Conservation (phyloP, 192 early-diverging fungal species). For the Neocallimastix lanati region DNA sequence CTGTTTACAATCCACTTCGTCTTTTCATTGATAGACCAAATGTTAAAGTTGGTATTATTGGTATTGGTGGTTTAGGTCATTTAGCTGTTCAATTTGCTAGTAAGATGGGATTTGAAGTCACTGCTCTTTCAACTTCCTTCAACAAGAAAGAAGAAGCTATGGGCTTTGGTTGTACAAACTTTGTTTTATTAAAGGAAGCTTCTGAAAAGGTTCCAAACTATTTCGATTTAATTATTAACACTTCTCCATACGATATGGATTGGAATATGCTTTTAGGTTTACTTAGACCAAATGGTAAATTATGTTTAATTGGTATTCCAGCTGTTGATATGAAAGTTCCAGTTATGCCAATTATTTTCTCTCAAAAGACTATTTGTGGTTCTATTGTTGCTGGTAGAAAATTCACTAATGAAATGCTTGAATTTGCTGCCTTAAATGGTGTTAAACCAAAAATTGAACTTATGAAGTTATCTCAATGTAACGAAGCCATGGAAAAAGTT, state of each 20-base stretch:
- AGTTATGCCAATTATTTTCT: not conserved
- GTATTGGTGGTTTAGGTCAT: conserved; percentile 63
- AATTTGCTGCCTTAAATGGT: not conserved
- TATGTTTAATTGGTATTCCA: not conserved
- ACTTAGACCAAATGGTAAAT: not conserved
- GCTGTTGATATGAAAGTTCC: not conserved
- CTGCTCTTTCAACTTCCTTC: not conserved
- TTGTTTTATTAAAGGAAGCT: not conserved
- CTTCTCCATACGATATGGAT: not conserved
- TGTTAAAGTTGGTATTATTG: conserved; percentile 47
- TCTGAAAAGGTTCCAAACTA: not conserved
- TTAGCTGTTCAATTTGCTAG: conserved; percentile 15
- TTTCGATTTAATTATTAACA: not conserved
- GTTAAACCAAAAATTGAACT: not conserved
- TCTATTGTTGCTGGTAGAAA: not conserved
- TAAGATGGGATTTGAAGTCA: not conserved
- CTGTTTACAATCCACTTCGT: conserved; percentile 52
- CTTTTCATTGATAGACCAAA: conserved; percentile 22
- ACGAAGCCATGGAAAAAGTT: not conserved
- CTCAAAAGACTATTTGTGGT: not conserved
- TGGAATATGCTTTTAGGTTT: not conserved
- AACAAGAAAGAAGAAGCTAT: not conserved
- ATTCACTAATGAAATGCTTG: not conserved
- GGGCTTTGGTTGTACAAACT: not conserved
- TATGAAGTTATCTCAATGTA: not conserved